Percentiles rank a stretch among this genome's conserved stretches.
Conservation (phyloP, 805 yeast genomes). For the Metschnikowia corniflorae region DNA sequence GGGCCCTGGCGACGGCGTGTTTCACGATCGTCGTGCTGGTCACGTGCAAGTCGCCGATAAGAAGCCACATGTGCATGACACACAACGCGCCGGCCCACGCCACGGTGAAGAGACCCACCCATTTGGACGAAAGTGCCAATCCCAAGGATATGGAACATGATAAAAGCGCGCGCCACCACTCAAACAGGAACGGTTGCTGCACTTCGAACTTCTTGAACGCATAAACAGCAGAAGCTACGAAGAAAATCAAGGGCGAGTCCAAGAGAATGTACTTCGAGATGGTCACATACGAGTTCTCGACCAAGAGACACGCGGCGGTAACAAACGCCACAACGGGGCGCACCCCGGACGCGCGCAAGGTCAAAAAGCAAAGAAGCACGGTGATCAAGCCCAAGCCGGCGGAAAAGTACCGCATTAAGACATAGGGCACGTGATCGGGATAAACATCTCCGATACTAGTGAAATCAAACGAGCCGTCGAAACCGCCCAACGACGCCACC, state of each 20-base stretch:
- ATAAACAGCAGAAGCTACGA: slow-evolving; percentile 69
- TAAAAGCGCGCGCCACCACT: slow-evolving; percentile 57
- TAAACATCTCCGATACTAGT: slow-evolving; percentile 60
- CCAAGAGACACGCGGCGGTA: slow-evolving; percentile 51
- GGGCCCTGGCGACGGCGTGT: slow-evolving; percentile 51
- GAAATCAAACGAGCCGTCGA: slow-evolving; percentile 66
- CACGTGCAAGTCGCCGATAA: slow-evolving; percentile 65
- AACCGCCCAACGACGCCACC: slow-evolving; percentile 64
- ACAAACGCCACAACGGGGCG: slow-evolving; percentile 58
- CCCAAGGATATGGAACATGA: slow-evolving; percentile 72
- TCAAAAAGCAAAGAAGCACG: slow-evolving; percentile 59
- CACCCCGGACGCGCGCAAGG: slow-evolving; percentile 69
- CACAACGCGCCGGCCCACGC: slow-evolving; percentile 72
- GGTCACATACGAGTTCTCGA: slow-evolving; percentile 69
- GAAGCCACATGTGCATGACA: slow-evolving; percentile 62
- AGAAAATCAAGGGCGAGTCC: slow-evolving; percentile 73
- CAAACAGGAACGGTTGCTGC: slow-evolving; percentile 54
- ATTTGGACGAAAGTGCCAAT: slow-evolving; percentile 68
- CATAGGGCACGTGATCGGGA: slow-evolving; percentile 61
- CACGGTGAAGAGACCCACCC: slow-evolving; percentile 82
- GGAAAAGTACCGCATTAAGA: slow-evolving; percentile 65
- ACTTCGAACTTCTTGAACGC: slow-evolving; percentile 64
- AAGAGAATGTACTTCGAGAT: slow-evolving; percentile 71
- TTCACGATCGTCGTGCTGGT: slow-evolving; percentile 40
- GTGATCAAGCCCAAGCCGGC: slow-evolving; percentile 69